Base-by-base conservation (phyloP, 2,329 filamentous ascomycete genomes). In the Ophiostoma ips region DNA sequence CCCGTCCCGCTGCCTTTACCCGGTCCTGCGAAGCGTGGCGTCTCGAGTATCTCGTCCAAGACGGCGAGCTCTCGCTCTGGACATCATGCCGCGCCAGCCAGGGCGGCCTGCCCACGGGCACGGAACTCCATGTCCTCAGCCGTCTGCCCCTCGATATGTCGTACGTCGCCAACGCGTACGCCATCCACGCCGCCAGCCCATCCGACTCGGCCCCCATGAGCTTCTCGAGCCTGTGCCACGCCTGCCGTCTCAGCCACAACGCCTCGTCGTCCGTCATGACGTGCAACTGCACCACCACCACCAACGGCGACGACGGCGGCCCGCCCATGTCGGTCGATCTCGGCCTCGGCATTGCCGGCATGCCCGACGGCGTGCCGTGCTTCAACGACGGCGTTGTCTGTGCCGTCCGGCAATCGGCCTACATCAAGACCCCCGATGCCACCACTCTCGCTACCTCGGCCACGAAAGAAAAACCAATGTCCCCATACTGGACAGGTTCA, bases 341-440 rank as follows among this genome's bases (percentile, higher is more conserved):
- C 5, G 49, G 41, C 5, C 33, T 48, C 31, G 48, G 34, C 31
- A 52, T 53, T 44, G 49, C 52, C 10, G 37, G 41, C 15, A 44
- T 45, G 18, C 24, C 30, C 24, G 12, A 48, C 2, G 52, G 52
- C 11, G 44, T 50, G 35, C 33, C 50, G 12, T 53, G 52, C 34
- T 53, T 53, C 12, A 52, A 46, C 1, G 52, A 53, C 16, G 52
- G 52, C 4, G 43, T 41, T 10, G 50, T 52, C 28, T 54, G 50
- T 10, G 50, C 43, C 16, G 40, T 43, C 21, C 40, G 30, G 40
- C 40, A 43, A 21, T 43, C 19, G 3, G 24, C 16, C 2, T 30
- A 15, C 7, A 31, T 15, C 5, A 43, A 19, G 16, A 45, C 12
- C 3, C 10, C 34, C 10, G 2, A 38, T 36, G 15, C 36, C 43